Base-by-base conservation (phyloP, 2,329 filamentous ascomycete genomes). In the Pezicula neosporulosa region DNA sequence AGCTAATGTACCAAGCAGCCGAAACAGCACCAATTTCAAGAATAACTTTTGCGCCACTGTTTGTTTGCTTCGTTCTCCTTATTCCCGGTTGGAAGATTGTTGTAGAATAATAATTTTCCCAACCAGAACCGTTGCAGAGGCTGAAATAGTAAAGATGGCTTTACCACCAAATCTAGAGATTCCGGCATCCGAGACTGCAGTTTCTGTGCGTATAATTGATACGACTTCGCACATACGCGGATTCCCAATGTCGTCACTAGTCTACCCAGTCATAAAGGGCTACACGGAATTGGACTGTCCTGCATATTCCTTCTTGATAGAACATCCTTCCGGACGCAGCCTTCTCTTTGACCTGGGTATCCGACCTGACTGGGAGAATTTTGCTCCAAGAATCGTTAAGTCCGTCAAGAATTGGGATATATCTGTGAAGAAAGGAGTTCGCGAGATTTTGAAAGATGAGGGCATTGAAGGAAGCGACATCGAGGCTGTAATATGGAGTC, bases 291-390 rank as follows among this genome's bases (percentile, higher is more conserved):
- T 75, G 15, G 58, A 60, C 7, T 67, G 66, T 21, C 74, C 75
- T 2, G 66, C 70, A 1, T 72, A 70, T 59, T 70, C 70, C 3
- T 80, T 80, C 59, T 63, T 78, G 1, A 72, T 80, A 48, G 68
- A 76, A 49, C 75, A 80, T 50, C 56, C 60, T 7, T 61, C 64
- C 49, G 51, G 55, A 4, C 56, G 59, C 16, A 60, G 58, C 8
- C 48, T 70, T 2, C 52, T 71, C 12, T 71, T 70, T 49, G 68
- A 71, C 50, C 60, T 71, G 13, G 68, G 69, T 6, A 49, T 66
- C 4, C 60, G 68, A 1, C 75, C 76, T 55, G 74, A 81, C 56
- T 72, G 62, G 56, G 56, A 73, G 16, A 72, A 72, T 13, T 59
- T 73, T 9, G 60, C 72, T 0, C 68, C 68, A 0, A 43, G 24